Evolutionary conservation across 345 rosid species (phyloP), one percentile per base, ranked within the genome.

Genomic region (Durio zibethinus): DNA sequence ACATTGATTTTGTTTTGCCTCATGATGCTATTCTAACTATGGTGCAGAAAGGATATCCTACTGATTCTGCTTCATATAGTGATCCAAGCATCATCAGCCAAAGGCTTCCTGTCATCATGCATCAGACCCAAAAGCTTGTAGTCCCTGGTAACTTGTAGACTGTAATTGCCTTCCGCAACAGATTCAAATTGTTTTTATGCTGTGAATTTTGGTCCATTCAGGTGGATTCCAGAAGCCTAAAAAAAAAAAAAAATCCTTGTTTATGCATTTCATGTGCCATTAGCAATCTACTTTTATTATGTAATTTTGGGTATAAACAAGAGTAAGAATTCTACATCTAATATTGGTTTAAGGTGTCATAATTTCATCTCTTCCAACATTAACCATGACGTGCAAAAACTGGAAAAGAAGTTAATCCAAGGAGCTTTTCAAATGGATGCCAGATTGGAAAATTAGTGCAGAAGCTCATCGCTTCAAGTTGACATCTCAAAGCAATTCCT

Each of bases 41-140:
- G 81, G 72, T 85, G 91, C 95, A 96, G 99, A 91, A 87, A 85
- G 99, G 97, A 66, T 86, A 91, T 82, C 92, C 97, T 65, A 79
- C 83, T 75, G 97, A 92, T 83, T 76, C 94, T 84, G 92, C 95
- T 61, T 84, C 90, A 33, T 91, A 90, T 71, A 81, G 87, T 80
- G 99, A 94, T 86, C 99, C 98, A 48, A 90, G 95, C 85, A 77
- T 81, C 80, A 88, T 93, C 81, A 87, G 93, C 81, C 92, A 93
- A 85, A 93, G 90, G 87, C 97, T 93, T 78, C 97, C 97, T 12
- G 87, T 91, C 77, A 72, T 92, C 83, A 88, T 86, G 89, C 88
- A 86, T 54, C 86, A 79, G 82, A 89, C 90, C 72, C 93, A 91
- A 79, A 94, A 89, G 88, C 91, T 94, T 76, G 83, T 81, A 84